Percentiles rank a stretch among this genome's conserved stretches.
Evolutionary conservation across 345 rosid species (phyloP).

Genomic region (Gossypium ekmanianum): DNA sequence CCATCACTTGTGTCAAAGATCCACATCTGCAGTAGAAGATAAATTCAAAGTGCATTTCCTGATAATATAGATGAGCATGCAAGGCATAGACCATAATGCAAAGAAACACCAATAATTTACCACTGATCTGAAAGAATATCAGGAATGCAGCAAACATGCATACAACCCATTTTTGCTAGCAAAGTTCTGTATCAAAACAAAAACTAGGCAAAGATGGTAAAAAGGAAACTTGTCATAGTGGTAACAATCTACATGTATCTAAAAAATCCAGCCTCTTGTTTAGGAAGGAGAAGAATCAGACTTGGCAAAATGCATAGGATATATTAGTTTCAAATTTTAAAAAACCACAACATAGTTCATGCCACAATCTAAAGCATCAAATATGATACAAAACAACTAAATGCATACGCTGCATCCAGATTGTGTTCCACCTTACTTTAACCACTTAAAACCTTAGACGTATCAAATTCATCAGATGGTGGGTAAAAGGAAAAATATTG

Average conservation of each 20-base stretch:
- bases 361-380: background rate
- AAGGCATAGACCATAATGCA: background rate
- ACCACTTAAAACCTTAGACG: background rate
- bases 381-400: background rate
- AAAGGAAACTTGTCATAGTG: background rate
- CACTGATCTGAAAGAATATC: background rate
- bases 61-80: background rate
- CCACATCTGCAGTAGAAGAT: conserved; percentile 63
- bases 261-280: background rate
- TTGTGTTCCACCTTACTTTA: background rate
- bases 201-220: background rate
- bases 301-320: background rate
- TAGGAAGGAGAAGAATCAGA: background rate
- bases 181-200: background rate
- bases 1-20: conserved; percentile 92
- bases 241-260: background rate
- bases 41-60: background rate
- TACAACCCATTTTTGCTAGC: conserved; percentile 1
- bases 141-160: background rate
- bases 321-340: background rate
- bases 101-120: background rate
- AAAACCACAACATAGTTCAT: no score
- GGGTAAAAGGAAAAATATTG: background rate
- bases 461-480: background rate
- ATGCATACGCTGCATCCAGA: background rate